These are phyloP conservation scores for Annulohypoxylon stygium DNA, from an alignment of 495 filamentous ascomycete species.

Conservation along the genomic window DNA sequence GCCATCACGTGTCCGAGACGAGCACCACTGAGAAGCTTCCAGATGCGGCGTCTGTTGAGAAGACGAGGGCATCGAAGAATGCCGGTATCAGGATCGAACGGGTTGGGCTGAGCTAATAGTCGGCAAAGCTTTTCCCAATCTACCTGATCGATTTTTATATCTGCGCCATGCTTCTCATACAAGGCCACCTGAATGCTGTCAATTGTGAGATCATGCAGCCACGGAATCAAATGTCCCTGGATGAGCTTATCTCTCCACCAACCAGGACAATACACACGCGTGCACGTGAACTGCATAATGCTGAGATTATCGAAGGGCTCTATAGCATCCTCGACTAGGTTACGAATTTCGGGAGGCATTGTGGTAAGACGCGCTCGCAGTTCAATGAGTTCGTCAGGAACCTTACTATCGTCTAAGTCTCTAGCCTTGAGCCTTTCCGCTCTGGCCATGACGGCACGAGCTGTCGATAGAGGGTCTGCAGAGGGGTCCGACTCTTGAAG, in stretches of 20 bases:
- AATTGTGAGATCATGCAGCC: slow-evolving; percentile 38
- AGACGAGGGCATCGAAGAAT: background rate
- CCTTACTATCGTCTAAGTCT: background rate
- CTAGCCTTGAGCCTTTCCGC: background rate
- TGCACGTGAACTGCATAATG: background rate
- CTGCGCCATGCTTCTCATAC: background rate
- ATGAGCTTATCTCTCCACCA: slow-evolving; percentile 39
- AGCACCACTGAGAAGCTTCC: slow-evolving; percentile 31
- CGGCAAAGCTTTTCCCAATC: slow-evolving; percentile 49
- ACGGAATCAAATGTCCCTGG: slow-evolving; percentile 34
- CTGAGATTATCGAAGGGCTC: slow-evolving; percentile 33
- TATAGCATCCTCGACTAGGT: slow-evolving; percentile 10
- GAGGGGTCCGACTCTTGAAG: background rate
- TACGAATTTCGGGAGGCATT: slow-evolving; percentile 22
- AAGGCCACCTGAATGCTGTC: background rate
- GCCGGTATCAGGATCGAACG: background rate
- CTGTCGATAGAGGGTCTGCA: background rate
- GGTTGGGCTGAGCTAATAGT: slow-evolving; percentile 28
- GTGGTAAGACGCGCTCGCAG: background rate
- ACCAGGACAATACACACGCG: slow-evolving; percentile 21
- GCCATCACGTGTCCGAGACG: slow-evolving; percentile 10
- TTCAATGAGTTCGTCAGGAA: background rate
- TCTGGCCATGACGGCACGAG: background rate
- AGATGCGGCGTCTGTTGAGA: slow-evolving; percentile 45
- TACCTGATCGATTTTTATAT: slow-evolving; percentile 7